Percentiles rank a stretch among this genome's conserved stretches.
Conservation (phyloP, 176 grass and related monocot species). For the Eragrostis nindensis region DNA sequence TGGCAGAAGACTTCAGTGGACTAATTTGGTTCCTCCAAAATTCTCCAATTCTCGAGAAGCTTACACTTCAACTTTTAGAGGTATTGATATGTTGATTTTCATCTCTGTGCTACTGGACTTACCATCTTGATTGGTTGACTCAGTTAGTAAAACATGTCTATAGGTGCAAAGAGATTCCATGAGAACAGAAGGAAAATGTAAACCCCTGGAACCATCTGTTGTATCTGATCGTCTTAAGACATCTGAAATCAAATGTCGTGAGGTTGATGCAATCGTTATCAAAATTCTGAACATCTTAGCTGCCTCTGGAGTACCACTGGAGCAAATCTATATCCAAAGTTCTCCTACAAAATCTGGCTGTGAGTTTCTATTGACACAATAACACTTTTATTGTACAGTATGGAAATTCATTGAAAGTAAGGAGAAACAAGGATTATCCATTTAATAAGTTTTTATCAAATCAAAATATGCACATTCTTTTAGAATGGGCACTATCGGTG, state of each 20-base stretch:
- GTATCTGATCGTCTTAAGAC: neutral
- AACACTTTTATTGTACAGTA: too few relatives aligned
- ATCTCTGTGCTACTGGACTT: neutral
- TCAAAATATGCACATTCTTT: too few relatives aligned
- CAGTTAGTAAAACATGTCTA: neutral
- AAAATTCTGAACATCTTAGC: neutral
- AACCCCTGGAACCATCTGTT: neutral
- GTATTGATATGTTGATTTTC: neutral
- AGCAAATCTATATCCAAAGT: neutral
- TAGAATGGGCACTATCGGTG: too few relatives aligned
- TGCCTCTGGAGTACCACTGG: neutral
- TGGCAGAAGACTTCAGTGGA: neutral
- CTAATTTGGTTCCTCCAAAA: neutral
- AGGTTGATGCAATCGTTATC: neutral
- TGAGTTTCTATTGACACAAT: neutral
- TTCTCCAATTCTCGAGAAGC: slow-evolving; percentile 14
- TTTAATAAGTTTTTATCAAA: too few relatives aligned
- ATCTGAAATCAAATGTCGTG: neutral
- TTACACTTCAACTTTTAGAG: neutral
- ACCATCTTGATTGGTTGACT: neutral
- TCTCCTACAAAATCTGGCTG: neutral
- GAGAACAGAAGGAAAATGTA: neutral
- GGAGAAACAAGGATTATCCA: too few relatives aligned
- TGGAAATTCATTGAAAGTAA: too few relatives aligned
- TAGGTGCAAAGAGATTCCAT: neutral